Evolutionary conservation across 768 basidiomycete species (phyloP), one percentile per base, ranked within the genome.

Genomic region (Amanita polypyramis): DNA sequence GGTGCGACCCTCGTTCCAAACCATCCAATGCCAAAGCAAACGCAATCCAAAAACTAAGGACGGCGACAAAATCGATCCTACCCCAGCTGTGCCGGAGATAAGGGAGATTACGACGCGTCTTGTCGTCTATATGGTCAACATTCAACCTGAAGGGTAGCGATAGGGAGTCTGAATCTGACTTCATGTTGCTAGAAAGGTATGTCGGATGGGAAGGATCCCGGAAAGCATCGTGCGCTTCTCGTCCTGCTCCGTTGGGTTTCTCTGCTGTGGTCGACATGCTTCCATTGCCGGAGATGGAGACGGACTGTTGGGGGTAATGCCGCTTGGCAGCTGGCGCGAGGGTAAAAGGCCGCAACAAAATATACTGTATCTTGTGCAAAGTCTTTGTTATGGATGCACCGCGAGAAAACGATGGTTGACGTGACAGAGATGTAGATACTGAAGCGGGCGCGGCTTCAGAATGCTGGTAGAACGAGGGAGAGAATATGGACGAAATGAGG

Each of bases 61-160:
- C 79, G 1, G 95, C 90, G 37, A 97, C 65, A 53, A 85, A 79
- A 61, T 98, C 95, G 47, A 96, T 85, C 43, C 92, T 70, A 56
- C 77, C 85, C 93, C 93, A 97, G 47, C 86, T 87, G 58, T 97
- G 92, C 7, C 95, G 76, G 1, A 98, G 72, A 61, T 91, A 98
- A 0, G 95, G 93, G 2, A 93, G 70, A 53, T 85, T 82, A 29
- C 80, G 70, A 21, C 67, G 65, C n/a, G 78, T 74, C 54, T 79
- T 77, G 46, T 74, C 69, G 51, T 72, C 75, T 0, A 74, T 65
- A 52, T 75, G 65, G 14, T 65, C 65, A n/a, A 86, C 64, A 56
- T 75, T 78, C 35, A 84, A 62, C 20, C 74, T 71, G 57, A 84
- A 85, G 0, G 83, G 82, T 7, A 83, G 70, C 2, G 77, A 62